phyloP scores from a whole-genome alignment of 2,329 filamentous ascomycete genomes.

The Herpotrichia juniperi region DNA sequence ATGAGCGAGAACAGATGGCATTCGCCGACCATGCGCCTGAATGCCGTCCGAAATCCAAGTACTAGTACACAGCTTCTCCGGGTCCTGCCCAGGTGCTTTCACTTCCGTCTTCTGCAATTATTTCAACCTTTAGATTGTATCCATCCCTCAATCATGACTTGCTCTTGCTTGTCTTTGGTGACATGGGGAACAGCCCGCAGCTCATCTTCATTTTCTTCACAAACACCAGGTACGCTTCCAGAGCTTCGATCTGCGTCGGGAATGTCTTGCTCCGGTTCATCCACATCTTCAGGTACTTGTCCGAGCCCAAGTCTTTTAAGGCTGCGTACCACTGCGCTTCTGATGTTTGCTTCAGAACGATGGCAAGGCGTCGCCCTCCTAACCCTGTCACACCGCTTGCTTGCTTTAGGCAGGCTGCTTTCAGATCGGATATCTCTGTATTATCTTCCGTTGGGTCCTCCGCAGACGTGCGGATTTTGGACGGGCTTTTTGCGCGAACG shows the following conservation, averaged over 20 bases:
- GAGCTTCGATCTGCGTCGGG: conserved; percentile 25
- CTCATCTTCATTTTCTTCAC: conserved; percentile 28
- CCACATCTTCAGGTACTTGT: conserved; percentile 39
- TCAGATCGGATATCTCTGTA: conserved; percentile 6
- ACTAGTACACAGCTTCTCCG: background rate
- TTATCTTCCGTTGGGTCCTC: conserved; percentile 10
- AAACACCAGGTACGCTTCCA: conserved; percentile 32
- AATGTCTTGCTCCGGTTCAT: conserved; percentile 34
- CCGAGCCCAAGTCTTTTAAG: conserved; percentile 28
- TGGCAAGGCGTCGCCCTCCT: conserved; percentile 25
- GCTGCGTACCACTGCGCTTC: conserved; percentile 29
- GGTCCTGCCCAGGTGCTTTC: background rate
- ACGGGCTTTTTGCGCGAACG: background rate
- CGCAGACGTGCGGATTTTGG: conserved; percentile 5
- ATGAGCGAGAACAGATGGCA: background rate
- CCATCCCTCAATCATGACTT: background rate
- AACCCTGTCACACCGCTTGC: conserved; percentile 27
- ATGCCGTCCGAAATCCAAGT: background rate
- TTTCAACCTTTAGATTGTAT: background rate
- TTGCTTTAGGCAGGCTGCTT: conserved; percentile 17
- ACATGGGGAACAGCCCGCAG: conserved; percentile 29
- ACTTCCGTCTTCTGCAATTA: background rate
- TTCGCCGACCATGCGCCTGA: background rate
- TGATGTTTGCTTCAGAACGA: conserved; percentile 28
- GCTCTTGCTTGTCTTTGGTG: conserved; percentile 13